Conservation (phyloP, 768 basidiomycete species). For the Tubosaeta sp. region DNA sequence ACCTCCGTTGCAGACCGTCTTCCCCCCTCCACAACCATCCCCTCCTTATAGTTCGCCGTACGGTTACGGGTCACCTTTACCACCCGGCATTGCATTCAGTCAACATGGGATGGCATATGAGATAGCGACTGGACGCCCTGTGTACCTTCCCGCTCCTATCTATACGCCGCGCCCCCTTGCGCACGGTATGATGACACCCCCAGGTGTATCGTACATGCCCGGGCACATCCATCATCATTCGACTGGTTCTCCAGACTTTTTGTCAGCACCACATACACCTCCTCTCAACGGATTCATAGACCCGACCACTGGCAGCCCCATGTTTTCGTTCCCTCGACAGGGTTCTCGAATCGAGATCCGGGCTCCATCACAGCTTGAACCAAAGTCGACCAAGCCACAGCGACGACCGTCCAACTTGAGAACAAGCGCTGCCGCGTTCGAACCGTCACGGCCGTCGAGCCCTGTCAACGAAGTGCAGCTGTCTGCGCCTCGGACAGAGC, state of each 20-base stretch:
- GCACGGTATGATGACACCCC: constrained; percentile 48
- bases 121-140: constrained; percentile 74
- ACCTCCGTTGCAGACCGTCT: constrained; percentile 42
- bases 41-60: constrained; percentile 70
- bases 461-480: constrained; percentile 14
- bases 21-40: constrained; percentile 41
- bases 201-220: constrained; percentile 50
- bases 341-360: constrained; percentile 72
- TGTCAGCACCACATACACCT: constrained; percentile 55
- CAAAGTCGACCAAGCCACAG: constrained; percentile 19
- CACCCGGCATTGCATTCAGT: constrained; percentile 72
- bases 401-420: constrained; percentile 42
- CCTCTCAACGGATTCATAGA: constrained; percentile 63
- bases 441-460: constrained; percentile 37
- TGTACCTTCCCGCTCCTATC: constrained; percentile 64
- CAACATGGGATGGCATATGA: constrained; percentile 80
- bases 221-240: constrained; percentile 61
- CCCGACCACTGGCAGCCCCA: constrained; percentile 59
- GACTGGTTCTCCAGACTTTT: constrained; percentile 59
- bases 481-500: constrained; percentile 8
- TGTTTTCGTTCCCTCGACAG: constrained; percentile 72
- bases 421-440: constrained; percentile 48
- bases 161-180: constrained; percentile 67
- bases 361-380: constrained; percentile 38
- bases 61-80: constrained; percentile 47